phyloP scores from a whole-genome alignment of 2,329 filamentous ascomycete genomes.

The Hypoxylon sp. region DNA sequence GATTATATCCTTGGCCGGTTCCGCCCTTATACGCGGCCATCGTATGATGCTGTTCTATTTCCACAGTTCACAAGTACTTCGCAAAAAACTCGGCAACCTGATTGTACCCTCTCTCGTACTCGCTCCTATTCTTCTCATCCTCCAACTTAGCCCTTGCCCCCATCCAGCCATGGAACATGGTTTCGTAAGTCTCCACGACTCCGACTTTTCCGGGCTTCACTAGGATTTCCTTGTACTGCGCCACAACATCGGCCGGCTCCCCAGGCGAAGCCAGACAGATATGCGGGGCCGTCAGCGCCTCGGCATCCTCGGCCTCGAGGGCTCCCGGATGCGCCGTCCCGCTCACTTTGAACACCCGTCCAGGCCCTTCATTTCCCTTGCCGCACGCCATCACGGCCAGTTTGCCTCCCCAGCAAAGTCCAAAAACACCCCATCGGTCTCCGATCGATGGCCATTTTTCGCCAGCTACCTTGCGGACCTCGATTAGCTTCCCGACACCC shows the following conservation, averaged over 20 bases:
- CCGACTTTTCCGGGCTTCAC: conserved; percentile 56
- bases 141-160: conserved; percentile 64
- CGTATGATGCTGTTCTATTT: neutral
- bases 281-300: conserved; percentile 26
- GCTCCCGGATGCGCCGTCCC: conserved; percentile 24
- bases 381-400: conserved; percentile 53
- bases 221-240: conserved; percentile 59
- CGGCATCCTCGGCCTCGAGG: conserved; percentile 23
- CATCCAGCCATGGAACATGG: conserved; percentile 69
- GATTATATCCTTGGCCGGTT: neutral
- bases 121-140: conserved; percentile 59
- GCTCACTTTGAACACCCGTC: conserved; percentile 30
- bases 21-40: neutral
- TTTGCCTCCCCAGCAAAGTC: conserved; percentile 66
- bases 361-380: conserved; percentile 52
- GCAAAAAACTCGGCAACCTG: conserved; percentile 59
- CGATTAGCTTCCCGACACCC: conserved; percentile 52
- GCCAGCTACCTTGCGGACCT: conserved; percentile 35
- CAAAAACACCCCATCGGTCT: conserved; percentile 60
- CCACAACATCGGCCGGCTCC: conserved; percentile 50
- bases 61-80: conserved; percentile 53
- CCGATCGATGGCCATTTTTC: conserved; percentile 21
- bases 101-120: conserved; percentile 65
- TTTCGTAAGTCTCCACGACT: conserved; percentile 58
- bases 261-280: conserved; percentile 24